Evolutionary conservation across 2,329 filamentous ascomycete genomes (phyloP).

Genomic region (Fusarium vanettenii): DNA sequence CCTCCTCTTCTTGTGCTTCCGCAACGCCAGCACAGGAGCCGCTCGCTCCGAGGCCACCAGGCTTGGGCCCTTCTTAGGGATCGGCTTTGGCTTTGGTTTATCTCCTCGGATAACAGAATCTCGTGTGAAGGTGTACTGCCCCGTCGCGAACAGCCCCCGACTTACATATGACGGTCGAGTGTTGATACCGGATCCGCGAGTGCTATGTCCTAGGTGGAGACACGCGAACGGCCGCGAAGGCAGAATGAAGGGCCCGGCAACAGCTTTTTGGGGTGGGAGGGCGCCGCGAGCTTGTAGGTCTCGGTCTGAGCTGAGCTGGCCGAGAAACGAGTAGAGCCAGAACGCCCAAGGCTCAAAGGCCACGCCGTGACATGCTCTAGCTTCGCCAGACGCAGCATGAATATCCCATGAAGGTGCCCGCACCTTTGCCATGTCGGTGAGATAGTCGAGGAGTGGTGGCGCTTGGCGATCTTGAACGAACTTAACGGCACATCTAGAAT

Average conservation of each 20-base stretch:
- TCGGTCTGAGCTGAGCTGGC: slow-evolving; percentile 50
- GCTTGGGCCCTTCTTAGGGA: slow-evolving; percentile 23
- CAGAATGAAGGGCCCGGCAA: slow-evolving; percentile 51
- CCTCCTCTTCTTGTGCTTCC: slow-evolving; percentile 48
- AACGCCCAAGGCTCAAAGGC: slow-evolving; percentile 56
- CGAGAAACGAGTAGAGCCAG: slow-evolving; percentile 55
- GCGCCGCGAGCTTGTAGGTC: slow-evolving; percentile 46
- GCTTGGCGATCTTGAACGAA: slow-evolving; percentile 47
- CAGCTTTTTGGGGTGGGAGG: slow-evolving; percentile 42
- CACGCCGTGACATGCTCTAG: slow-evolving; percentile 48
- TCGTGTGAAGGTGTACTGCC: slow-evolving; percentile 50
- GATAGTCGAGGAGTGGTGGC: slow-evolving; percentile 49
- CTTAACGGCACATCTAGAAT: slow-evolving; percentile 48
- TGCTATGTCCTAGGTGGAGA: slow-evolving; percentile 52
- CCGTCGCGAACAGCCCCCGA: slow-evolving; percentile 49
- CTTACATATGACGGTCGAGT: slow-evolving; percentile 51
- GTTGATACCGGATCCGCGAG: slow-evolving; percentile 47
- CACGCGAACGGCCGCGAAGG: slow-evolving; percentile 53
- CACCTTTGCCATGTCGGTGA: slow-evolving; percentile 48
- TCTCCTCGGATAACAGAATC: slow-evolving; percentile 12
- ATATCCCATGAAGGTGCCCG: slow-evolving; percentile 46
- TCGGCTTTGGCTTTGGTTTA: slow-evolving; percentile 4
- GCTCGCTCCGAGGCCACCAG: slow-evolving; percentile 24
- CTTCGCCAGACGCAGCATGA: slow-evolving; percentile 44
- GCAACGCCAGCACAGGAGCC: slow-evolving; percentile 36